A percentile compares a stretch with the other conserved stretches of the same genome.
phyloP scores from a whole-genome alignment of 2,329 filamentous ascomycete genomes.

The Arthrobotrys sinensis region DNA sequence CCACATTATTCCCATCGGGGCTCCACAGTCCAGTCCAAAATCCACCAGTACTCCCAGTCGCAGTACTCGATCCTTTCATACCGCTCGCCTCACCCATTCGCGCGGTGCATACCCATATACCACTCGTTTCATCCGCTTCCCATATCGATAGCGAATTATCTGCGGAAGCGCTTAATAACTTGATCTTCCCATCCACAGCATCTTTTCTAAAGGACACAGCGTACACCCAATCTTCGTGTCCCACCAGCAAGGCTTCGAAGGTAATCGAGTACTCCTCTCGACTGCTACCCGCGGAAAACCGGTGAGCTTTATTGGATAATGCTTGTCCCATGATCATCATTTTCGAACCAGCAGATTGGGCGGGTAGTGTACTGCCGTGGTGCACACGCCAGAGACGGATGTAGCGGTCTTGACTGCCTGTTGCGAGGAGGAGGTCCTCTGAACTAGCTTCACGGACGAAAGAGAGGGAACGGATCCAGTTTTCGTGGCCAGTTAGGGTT shows the following conservation, averaged over 20 bases:
- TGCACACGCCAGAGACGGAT: conserved; percentile 92
- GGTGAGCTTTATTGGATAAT: conserved; percentile 89
- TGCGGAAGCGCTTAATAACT: conserved; percentile 91
- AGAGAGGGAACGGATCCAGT: conserved; percentile 89
- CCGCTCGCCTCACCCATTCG: conserved; percentile 93
- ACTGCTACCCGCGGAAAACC: conserved; percentile 72
- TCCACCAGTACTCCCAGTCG: conserved; percentile 93
- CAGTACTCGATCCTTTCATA: conserved; percentile 95
- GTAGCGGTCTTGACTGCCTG: conserved; percentile 97
- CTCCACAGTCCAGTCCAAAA: conserved; percentile 98
- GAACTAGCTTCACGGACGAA: conserved; percentile 77
- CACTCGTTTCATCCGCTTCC: conserved; percentile 85
- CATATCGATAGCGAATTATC: conserved; percentile 96
- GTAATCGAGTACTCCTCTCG: conserved; percentile 80
- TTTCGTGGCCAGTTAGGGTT: conserved; percentile 89
- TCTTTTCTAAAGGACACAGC: conserved; percentile 80
- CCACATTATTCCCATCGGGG: conserved; percentile 80
- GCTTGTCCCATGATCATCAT: conserved; percentile 70
- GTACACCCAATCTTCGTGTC: conserved; percentile 99
- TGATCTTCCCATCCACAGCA: conserved; percentile 70
- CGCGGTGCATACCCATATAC: conserved; percentile 90
- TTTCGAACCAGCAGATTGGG: conserved; percentile 72
- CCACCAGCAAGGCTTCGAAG: conserved; percentile 92
- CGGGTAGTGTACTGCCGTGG: conserved; percentile 77
- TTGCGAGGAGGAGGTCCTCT: conserved; percentile 83